Conservation (phyloP, 2,329 filamentous ascomycete species). For the Apiospora aurea region DNA sequence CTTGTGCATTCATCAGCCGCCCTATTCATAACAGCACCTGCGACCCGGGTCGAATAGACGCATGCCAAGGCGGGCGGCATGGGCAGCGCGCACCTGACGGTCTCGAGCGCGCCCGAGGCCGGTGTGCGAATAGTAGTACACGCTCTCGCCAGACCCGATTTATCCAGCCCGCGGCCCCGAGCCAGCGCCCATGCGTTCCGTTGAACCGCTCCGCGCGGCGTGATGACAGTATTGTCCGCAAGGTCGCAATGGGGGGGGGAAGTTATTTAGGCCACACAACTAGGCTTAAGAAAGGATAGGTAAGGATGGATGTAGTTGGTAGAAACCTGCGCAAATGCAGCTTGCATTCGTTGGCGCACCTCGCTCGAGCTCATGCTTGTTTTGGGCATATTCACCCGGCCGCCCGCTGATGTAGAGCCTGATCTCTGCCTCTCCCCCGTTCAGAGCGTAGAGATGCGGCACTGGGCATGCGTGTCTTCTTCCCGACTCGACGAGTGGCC, state of each 20-base stretch:
- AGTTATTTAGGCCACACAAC: neutral
- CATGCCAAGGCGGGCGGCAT: neutral
- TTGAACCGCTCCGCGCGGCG: neutral
- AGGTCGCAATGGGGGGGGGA: neutral
- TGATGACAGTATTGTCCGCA: neutral
- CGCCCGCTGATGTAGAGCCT: neutral
- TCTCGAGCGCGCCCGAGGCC: neutral
- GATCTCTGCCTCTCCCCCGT: neutral
- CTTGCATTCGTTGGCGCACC: neutral
- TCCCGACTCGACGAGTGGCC: neutral
- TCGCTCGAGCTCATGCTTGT: neutral
- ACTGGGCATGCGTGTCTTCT: neutral
- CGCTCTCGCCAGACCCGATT: neutral
- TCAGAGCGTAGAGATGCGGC: neutral
- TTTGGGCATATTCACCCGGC: neutral
- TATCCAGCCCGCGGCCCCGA: neutral
- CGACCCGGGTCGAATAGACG: neutral
- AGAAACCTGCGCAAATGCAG: neutral
- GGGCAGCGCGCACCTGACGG: neutral
- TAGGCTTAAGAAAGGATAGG: too few relatives aligned
- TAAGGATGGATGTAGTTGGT: too few relatives aligned
- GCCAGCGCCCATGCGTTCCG: neutral
- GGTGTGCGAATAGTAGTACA: neutral
- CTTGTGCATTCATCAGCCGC: neutral
- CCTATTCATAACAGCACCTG: neutral